These are phyloP conservation scores for Moesziomyces sp. DNA, from an alignment of 1,284 basidiomycete genomes.

Conservation along the genomic window DNA sequence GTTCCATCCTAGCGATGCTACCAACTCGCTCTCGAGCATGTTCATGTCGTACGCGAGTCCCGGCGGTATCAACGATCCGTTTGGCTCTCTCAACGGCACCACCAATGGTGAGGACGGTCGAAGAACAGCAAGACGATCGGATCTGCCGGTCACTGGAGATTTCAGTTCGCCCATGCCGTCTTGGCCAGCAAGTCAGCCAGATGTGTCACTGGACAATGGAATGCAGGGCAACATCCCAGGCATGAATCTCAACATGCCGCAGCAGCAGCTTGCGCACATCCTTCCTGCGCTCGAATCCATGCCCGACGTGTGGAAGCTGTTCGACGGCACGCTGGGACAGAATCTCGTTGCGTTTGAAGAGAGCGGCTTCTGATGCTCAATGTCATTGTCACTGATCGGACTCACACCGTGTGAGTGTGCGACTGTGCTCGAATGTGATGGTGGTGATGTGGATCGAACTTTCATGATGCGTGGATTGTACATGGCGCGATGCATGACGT, in stretches of 20 bases:
- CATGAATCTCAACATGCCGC: slow-evolving; percentile 43
- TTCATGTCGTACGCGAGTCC: slow-evolving; percentile 29
- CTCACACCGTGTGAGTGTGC: too few relatives aligned
- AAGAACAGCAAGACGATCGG: slow-evolving; percentile 4
- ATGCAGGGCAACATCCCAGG: slow-evolving; percentile 21
- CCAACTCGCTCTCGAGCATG: slow-evolving; percentile 42
- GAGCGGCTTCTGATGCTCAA: slow-evolving; percentile 31
- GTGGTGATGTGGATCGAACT: too few relatives aligned
- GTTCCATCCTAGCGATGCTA: slow-evolving; percentile 23
- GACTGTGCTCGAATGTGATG: too few relatives aligned
- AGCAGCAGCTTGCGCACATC: slow-evolving; percentile 46
- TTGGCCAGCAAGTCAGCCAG: slow-evolving; percentile 9
- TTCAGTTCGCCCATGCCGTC: slow-evolving; percentile 1
- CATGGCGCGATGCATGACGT: too few relatives aligned
- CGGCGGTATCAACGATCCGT: background rate
- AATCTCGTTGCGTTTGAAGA: slow-evolving; percentile 45
- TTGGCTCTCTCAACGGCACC: slow-evolving; percentile 4
- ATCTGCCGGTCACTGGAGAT: slow-evolving; percentile 14
- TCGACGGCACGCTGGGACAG: slow-evolving; percentile 50
- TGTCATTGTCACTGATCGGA: too few relatives aligned
- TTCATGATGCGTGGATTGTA: too few relatives aligned
- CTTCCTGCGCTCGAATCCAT: slow-evolving; percentile 46
- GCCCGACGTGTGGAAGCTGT: slow-evolving; percentile 55
- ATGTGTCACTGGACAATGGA: slow-evolving; percentile 5
- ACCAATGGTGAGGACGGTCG: slow-evolving; percentile 4